Percentiles rank a stretch among this genome's conserved stretches.
Evolutionary conservation across 2,329 filamentous ascomycete genomes (phyloP).

Genomic region (Curvularia hawaiiensis): DNA sequence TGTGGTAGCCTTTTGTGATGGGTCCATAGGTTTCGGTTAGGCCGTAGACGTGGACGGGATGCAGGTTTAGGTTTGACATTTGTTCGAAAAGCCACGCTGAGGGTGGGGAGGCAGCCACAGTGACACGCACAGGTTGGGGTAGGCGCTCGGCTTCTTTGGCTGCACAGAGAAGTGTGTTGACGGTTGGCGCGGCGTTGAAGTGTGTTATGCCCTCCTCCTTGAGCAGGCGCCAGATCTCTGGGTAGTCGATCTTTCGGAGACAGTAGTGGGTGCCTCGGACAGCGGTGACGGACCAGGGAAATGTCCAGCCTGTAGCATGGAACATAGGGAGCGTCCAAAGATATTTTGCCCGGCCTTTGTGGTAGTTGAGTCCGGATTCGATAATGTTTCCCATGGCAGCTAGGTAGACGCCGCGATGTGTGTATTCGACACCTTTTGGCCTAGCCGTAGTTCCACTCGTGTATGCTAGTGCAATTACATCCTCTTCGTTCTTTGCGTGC

Average conservation of each 20-base stretch:
- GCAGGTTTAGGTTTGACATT: constrained; percentile 86
- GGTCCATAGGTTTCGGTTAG: constrained; percentile 89
- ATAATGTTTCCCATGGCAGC: constrained; percentile 84
- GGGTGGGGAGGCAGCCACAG: constrained; percentile 90
- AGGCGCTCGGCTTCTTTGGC: constrained; percentile 75
- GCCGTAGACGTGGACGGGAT: constrained; percentile 93
- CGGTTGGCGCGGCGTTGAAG: constrained; percentile 94
- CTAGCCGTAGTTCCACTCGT: constrained; percentile 90
- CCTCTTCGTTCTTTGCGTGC: constrained; percentile 76
- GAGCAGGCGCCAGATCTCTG: constrained; percentile 86
- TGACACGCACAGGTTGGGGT: constrained; percentile 76
- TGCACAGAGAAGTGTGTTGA: constrained; percentile 90
- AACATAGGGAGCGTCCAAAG: constrained; percentile 94
- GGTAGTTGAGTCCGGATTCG: constrained; percentile 81
- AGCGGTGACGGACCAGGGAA: constrained; percentile 91
- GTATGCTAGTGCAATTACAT: constrained; percentile 85
- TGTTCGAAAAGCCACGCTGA: constrained; percentile 89
- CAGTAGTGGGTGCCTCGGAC: constrained; percentile 95
- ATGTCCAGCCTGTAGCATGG: constrained; percentile 76
- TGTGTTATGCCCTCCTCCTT: constrained; percentile 89
- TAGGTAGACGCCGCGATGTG: constrained; percentile 85
- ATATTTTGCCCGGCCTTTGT: constrained; percentile 74
- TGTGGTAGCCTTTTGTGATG: constrained; percentile 89
- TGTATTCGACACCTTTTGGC: constrained; percentile 93
- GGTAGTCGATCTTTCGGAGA: constrained; percentile 92